Evolutionary conservation across 345 rosid genomes (phyloP), one percentile per base, ranked within the genome.

Genomic region (Rhodamnia argentea): DNA sequence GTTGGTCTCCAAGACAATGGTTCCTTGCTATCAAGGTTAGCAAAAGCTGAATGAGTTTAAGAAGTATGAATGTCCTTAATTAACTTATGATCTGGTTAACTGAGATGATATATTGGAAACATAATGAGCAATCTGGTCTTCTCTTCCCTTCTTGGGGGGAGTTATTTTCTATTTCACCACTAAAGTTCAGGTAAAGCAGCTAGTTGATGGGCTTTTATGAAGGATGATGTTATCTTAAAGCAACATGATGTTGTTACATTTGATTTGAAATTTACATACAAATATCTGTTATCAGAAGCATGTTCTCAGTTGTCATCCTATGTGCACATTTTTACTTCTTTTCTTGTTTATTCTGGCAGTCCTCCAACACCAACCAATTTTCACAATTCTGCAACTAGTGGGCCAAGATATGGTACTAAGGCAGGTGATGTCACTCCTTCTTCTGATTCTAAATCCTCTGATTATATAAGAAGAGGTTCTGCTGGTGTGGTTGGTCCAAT

Each of bases 401-500:
- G 37, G 52, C 85, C 89, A 82, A 87, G 85, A 78, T 85, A 76
- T 76, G 82, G 53, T 42, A 74, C 50, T 40, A 91, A 92, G 88
- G 87, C 90, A 82, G 92, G 86, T 78, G 88, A 86, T 86, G 50
- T 44, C 16, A 83, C 82, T 47, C 70, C 62, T 53, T 88, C 91
- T 86, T 54, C 87, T 87, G 89, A 86, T 87, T 87, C 86, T 86
- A 91, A 86, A 83, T 88, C 93, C 88, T 53, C 92, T 83, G 89
- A 88, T 88, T 85, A 57, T 89, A 84, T 85, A 44, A 93, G 99
- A 91, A 94, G 91, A 85, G 99, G 99, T 83, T 96, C 99, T 87
- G 95, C 96, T 89, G 97, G 99, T 87, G 91, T 91, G 59, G 94
- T 93, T 83, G 96, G 95, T 82, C 93, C 96, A 84, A 91, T 94